A percentile compares a stretch with the other conserved stretches of the same genome.
Evolutionary conservation across 176 grass and related monocot species (phyloP).

Genomic region (Alloteropsis semialata): DNA sequence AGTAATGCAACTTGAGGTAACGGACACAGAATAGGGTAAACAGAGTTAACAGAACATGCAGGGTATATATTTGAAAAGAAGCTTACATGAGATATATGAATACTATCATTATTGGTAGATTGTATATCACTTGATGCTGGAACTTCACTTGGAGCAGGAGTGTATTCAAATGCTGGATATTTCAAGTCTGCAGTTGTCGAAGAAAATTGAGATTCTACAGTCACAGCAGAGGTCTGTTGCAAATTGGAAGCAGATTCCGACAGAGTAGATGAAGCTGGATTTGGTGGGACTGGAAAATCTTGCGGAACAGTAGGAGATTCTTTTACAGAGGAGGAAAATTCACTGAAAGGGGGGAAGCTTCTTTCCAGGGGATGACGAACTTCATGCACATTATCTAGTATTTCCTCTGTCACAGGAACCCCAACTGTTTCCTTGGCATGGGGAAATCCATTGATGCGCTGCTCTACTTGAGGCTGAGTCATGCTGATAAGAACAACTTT

Average conservation of each 20-base stretch:
- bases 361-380: slow-evolving; percentile 17
- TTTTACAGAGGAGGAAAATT: slow-evolving; percentile 22
- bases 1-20: background rate
- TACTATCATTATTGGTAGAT: slow-evolving; percentile 28
- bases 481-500: slow-evolving; percentile 64
- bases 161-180: slow-evolving; percentile 7
- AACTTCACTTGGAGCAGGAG: slow-evolving; percentile 26
- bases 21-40: background rate
- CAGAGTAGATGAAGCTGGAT: slow-evolving; percentile 35
- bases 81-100: slow-evolving; percentile 57
- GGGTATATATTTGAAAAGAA: slow-evolving; percentile 5
- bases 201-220: slow-evolving; percentile 24
- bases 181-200: slow-evolving; percentile 27
- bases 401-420: slow-evolving; percentile 32
- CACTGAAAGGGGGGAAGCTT: slow-evolving; percentile 34
- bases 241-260: slow-evolving; percentile 27
- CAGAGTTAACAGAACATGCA: background rate
- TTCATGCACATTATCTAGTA: slow-evolving; percentile 28
- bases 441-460: slow-evolving; percentile 13
- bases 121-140: slow-evolving; percentile 34
- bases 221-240: slow-evolving; percentile 37
- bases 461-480: slow-evolving; percentile 31
- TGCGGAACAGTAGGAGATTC: slow-evolving; percentile 13
- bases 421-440: slow-evolving; percentile 14
- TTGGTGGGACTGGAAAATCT: slow-evolving; percentile 34